These are phyloP conservation scores for Nothophoma quercina DNA, from an alignment of 2,329 filamentous ascomycete species.

Conservation along the genomic window DNA sequence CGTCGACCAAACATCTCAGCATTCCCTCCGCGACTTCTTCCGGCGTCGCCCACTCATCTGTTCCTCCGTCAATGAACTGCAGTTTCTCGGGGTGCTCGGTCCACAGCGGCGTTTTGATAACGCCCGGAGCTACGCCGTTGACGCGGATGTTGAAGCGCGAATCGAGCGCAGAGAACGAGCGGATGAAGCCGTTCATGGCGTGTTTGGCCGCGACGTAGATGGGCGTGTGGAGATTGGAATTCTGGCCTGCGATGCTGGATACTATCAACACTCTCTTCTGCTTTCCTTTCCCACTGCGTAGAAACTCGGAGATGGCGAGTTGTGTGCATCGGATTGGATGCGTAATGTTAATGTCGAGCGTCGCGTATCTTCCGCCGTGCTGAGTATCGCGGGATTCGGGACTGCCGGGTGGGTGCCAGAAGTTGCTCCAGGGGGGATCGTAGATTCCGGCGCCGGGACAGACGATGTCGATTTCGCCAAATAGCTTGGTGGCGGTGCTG, in stretches of 20 bases:
- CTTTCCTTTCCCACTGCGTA: too few relatives aligned
- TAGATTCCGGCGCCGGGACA: slow-evolving; percentile 60
- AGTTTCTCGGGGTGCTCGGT: slow-evolving; percentile 68
- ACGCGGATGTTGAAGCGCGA: slow-evolving; percentile 61
- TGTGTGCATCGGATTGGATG: slow-evolving; percentile 59
- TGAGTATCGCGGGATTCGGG: slow-evolving; percentile 43
- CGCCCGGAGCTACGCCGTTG: slow-evolving; percentile 66
- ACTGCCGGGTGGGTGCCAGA: slow-evolving; percentile 57
- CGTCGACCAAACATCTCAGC: slow-evolving; percentile 62
- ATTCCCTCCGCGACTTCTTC: slow-evolving; percentile 68
- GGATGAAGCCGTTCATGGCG: slow-evolving; percentile 57
- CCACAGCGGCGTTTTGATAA: slow-evolving; percentile 69
- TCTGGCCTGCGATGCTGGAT: slow-evolving; percentile 55
- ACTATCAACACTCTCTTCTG: slow-evolving; percentile 57
- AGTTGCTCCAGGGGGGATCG: slow-evolving; percentile 58
- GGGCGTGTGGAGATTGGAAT: slow-evolving; percentile 47
- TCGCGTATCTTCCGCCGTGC: slow-evolving; percentile 38
- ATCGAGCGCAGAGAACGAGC: slow-evolving; percentile 60
- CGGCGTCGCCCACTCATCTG: slow-evolving; percentile 66
- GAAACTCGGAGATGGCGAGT: slow-evolving; percentile 55
- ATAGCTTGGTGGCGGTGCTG: slow-evolving; percentile 34
- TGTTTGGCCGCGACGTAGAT: slow-evolving; percentile 58
- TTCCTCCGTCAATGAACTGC: slow-evolving; percentile 55
- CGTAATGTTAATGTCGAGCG: slow-evolving; percentile 57
- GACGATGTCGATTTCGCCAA: slow-evolving; percentile 54